Percentiles rank a stretch among this genome's conserved stretches.
Evolutionary conservation across 257 asterid species (phyloP).

Genomic region (Cordia subcordata): DNA sequence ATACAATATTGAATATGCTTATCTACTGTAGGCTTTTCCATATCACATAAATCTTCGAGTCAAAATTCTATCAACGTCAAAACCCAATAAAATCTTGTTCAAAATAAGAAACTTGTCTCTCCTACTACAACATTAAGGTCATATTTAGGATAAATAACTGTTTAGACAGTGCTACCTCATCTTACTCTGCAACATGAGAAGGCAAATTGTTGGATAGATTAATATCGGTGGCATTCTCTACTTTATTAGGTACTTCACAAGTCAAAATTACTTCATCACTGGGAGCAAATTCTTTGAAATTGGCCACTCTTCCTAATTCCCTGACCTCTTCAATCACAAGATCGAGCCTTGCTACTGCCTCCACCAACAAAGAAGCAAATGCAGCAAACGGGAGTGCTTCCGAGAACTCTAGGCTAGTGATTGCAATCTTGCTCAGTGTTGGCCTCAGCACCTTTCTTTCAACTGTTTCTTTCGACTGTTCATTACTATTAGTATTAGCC

Average conservation of each 20-base stretch:
- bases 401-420: conserved; percentile 73
- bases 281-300: conserved; percentile 57
- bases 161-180: too few species aligned
- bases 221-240: not conserved
- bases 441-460: conserved; percentile 56
- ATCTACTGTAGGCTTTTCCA: too few species aligned
- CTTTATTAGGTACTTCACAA: not conserved
- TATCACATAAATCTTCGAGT: too few species aligned
- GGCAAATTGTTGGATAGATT: not conserved
- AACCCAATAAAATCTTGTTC: too few species aligned
- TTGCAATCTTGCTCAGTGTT: conserved; percentile 61
- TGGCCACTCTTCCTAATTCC: conserved; percentile 71
- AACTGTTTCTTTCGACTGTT: conserved; percentile 23
- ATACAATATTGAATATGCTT: too few species aligned
- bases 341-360: conserved; percentile 84
- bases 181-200: not conserved
- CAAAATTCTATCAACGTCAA: too few species aligned
- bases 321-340: conserved; percentile 81
- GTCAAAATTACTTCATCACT: conserved; percentile 31
- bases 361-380: conserved; percentile 80
- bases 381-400: conserved; percentile 95
- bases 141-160: not conserved
- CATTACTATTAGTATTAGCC: conserved; percentile 11
- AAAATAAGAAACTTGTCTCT: too few species aligned
- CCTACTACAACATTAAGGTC: too few species aligned